phyloP scores from a whole-genome alignment of 371 early-diverging fungal genomes.

The Syncephalastrum contaminatum region DNA sequence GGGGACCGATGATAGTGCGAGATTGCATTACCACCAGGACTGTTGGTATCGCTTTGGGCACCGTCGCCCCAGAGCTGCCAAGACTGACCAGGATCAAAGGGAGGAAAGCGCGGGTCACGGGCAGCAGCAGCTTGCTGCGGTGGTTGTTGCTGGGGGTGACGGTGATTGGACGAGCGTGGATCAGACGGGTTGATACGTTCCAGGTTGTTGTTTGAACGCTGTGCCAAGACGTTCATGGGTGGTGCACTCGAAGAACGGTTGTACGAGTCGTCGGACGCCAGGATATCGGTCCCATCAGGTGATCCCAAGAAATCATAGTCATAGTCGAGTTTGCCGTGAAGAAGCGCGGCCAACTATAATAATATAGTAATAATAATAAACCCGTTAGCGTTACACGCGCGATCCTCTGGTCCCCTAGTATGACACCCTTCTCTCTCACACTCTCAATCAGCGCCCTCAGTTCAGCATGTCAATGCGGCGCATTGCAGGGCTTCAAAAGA shows the following conservation, averaged over 20 bases:
- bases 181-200: conserved; percentile 2
- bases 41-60: conserved; percentile 4
- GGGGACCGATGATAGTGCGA: neutral
- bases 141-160: conserved; percentile 10
- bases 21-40: conserved; percentile 6
- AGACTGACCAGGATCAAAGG: conserved; percentile 17
- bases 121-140: conserved; percentile 7
- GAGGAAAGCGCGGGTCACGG: conserved; percentile 12
- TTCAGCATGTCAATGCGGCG: too few relatives aligned
- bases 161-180: conserved; percentile 2
- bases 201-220: conserved; percentile 10
- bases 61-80: conserved; percentile 35
- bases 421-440: neutral
- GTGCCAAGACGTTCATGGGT: conserved; percentile 23
- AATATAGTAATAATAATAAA: conserved; percentile 12
- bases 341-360: conserved; percentile 38
- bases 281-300: conserved; percentile 14
- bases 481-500: too few relatives aligned
- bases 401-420: neutral
- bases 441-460: neutral
- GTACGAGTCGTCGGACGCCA: conserved; percentile 27
- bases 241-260: conserved; percentile 44
- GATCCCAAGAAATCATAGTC: conserved; percentile 30
- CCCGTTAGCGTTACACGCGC: neutral
- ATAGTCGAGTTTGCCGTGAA: conserved; percentile 43